phyloP scores from a whole-genome alignment of 164 flowering plant genomes.

The Stephania yunnanensis region DNA sequence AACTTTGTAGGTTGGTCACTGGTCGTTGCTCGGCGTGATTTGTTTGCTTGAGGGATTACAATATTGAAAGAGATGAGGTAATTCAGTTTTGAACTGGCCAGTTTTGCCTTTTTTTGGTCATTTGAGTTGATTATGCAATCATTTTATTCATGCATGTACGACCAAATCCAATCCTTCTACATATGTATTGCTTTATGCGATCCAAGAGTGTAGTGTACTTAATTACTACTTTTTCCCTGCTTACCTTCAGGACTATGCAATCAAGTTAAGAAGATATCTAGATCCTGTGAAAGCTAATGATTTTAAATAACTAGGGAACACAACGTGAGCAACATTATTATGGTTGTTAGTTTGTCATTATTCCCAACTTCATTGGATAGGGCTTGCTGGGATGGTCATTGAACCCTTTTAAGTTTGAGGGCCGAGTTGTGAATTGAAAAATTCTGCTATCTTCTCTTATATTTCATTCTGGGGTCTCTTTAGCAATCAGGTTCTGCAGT shows the following conservation, averaged over 20 bases:
- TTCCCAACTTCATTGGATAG: background rate
- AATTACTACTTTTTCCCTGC: background rate
- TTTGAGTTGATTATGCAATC: too few relatives aligned
- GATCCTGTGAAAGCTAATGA: background rate
- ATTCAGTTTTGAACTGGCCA: background rate
- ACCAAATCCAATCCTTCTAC: background rate
- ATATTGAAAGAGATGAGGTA: conserved; percentile 23
- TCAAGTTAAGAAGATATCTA: background rate
- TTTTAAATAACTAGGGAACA: background rate
- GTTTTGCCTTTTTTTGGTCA: background rate
- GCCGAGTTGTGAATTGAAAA: background rate
- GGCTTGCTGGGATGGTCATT: background rate
- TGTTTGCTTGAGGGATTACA: background rate
- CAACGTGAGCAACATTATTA: background rate
- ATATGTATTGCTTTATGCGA: background rate
- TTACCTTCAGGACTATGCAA: background rate
- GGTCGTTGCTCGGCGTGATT: conserved; percentile 8
- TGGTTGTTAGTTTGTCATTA: background rate
- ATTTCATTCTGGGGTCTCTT: background rate
- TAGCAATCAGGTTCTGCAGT: background rate
- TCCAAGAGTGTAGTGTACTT: background rate
- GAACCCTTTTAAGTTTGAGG: background rate
- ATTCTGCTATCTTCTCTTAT: background rate
- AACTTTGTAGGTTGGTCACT: background rate
- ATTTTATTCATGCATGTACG: too few relatives aligned